phyloP scores from a whole-genome alignment of 176 grass and related monocot species.

The Chloris gayana region DNA sequence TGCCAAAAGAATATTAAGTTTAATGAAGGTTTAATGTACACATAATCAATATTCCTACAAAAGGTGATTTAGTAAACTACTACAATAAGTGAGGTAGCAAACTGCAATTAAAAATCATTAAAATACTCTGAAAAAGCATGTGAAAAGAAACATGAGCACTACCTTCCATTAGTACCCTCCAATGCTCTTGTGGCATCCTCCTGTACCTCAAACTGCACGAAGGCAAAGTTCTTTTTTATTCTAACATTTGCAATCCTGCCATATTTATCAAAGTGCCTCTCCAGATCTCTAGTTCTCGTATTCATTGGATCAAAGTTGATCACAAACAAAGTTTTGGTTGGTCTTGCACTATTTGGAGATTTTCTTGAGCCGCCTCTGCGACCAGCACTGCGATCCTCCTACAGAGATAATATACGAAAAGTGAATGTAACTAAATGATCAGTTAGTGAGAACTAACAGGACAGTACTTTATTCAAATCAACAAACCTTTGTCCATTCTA shows the following conservation, averaged over 20 bases:
- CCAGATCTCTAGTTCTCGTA: constrained; percentile 90
- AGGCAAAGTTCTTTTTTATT: constrained; percentile 96
- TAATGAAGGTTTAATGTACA: neutral
- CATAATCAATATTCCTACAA: neutral
- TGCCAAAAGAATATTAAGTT: constrained; percentile 44
- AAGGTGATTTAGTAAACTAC: neutral
- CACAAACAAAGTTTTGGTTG: constrained; percentile 95
- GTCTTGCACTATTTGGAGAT: constrained; percentile 72
- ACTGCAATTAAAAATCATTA: neutral
- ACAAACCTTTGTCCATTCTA: constrained; percentile 91
- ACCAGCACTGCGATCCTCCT: constrained; percentile 86
- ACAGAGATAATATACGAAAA: constrained; percentile 23
- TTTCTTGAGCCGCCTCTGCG: constrained; percentile 62
- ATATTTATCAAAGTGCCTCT: constrained; percentile 90
- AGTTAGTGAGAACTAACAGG: neutral
- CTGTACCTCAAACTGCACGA: constrained; percentile 84
- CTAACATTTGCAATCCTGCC: constrained; percentile 84
- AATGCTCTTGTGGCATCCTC: constrained; percentile 95
- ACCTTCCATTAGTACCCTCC: constrained; percentile 91
- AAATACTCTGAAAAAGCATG: neutral
- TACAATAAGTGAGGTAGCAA: neutral
- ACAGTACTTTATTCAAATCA: constrained; percentile 21
- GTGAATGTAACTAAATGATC: constrained; percentile 13
- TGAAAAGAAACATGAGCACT: neutral
- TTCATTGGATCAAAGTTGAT: constrained; percentile 97